Percentiles rank a stretch among this genome's conserved stretches.
Conservation (phyloP, 106 monocot genomes). For the Ottelia alismoides region DNA sequence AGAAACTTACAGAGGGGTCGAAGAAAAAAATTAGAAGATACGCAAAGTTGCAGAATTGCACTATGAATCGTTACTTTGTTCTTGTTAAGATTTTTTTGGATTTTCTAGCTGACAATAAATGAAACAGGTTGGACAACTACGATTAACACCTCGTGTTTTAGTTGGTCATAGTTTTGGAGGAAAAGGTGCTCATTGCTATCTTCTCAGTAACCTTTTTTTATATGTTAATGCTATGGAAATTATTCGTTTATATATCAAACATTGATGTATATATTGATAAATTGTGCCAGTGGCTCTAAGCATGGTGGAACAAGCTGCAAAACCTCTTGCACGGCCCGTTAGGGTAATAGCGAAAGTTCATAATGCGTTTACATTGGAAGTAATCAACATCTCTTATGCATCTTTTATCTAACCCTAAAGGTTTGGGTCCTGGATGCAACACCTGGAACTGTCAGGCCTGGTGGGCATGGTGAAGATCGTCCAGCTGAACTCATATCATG, state of each 20-base stretch:
- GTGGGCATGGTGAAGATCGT: conserved; percentile 93
- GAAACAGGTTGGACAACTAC: conserved; percentile 57
- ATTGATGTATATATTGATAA: not conserved
- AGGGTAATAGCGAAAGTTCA: conserved; percentile 28
- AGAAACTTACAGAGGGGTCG: too few species aligned
- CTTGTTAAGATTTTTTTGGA: too few species aligned
- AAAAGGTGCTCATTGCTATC: conserved; percentile 88
- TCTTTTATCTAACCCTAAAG: conserved; percentile 22
- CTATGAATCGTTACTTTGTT: too few species aligned
- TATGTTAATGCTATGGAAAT: not conserved
- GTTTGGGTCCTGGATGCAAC: conserved; percentile 97
- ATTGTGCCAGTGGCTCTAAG: conserved; percentile 63
- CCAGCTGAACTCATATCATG: conserved; percentile 82
- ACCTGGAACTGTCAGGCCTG: conserved; percentile 79
- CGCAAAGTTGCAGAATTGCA: too few species aligned
- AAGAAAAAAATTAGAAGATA: too few species aligned
- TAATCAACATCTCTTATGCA: not conserved
- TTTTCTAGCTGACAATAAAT: not conserved
- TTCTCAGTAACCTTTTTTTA: too few species aligned
- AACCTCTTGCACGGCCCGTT: conserved; percentile 95
- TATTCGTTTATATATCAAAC: not conserved
- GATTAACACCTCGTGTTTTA: conserved; percentile 83
- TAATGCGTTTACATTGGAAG: not conserved
- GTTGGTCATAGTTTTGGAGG: conserved; percentile 99
- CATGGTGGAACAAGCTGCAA: conserved; percentile 99